Base-by-base conservation (phyloP, 1,284 basidiomycete genomes). In the Moniliophthora roreri region DNA sequence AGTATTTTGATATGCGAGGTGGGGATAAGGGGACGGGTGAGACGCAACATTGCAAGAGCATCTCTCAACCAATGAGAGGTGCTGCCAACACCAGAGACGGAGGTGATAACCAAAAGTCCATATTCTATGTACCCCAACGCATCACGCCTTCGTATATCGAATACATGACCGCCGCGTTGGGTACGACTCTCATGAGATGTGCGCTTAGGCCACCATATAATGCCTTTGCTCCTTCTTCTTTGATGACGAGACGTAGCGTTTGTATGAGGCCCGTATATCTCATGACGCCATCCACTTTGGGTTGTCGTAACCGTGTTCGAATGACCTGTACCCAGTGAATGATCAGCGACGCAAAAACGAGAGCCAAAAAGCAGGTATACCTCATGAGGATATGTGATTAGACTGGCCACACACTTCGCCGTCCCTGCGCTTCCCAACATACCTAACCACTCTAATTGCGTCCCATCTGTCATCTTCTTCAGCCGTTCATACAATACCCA, bases 301-400 rank as follows among this genome's bases (percentile, higher is more conserved):
- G 92, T 71, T 99, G 96, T 57, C 96, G 81, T 48, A 99, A 76
- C 40, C 96, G 85, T 35, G 96, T 99, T 28, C 96, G 87, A 34
- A 99, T 74, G 3, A 98, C 92, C 91, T 92, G 36, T 23, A 24
- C 13, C 36, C 52, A 21, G 26, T 40, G 7, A 55, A 53, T 42
- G 35, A n/a, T 24, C 23, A 15, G 52, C 10, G 15, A 13, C 11
- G 20, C 36, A 56, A 34, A 52, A 34, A 23, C 0, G 4, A 38
- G 49, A 23, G 38, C 15, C n/a, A 48, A 36, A 24, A 21, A 26
- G 53, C 13, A 26, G 34, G 10, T 11, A 20, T 52, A 93, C 95
- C 80, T 98, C 95, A 65, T 98, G 95, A 39, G 95, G 95, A 74
- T 98, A 98, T 1, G 95, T 98, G 64, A 98, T 93, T 46, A 97